phyloP scores from a whole-genome alignment of 257 asterid species.

The Nicotiana tomentosiformis region DNA sequence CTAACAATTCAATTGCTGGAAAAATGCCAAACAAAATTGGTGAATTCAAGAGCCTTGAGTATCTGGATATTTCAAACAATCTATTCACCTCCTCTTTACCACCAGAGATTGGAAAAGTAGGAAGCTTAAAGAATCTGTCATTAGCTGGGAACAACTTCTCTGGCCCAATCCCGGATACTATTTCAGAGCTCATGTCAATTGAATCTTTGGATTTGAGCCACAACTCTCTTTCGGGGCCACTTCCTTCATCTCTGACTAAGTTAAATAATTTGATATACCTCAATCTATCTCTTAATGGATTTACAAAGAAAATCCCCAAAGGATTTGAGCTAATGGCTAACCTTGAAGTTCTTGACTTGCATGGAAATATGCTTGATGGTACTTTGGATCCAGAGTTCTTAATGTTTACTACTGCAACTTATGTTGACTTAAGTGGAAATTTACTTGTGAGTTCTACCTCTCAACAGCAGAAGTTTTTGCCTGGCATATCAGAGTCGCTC shows the following conservation, averaged over 20 bases:
- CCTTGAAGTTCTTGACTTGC: slow-evolving; percentile 78
- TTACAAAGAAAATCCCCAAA: slow-evolving; percentile 62
- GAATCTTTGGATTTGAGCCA: slow-evolving; percentile 72
- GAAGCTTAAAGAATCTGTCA: slow-evolving; percentile 60
- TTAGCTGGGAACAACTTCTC: slow-evolving; percentile 84
- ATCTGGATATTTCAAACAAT: slow-evolving; percentile 73
- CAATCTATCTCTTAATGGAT: slow-evolving; percentile 63
- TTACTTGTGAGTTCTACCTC: slow-evolving; percentile 44
- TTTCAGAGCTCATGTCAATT: slow-evolving; percentile 57
- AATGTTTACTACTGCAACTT: slow-evolving; percentile 59
- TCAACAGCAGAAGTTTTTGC: slow-evolving; percentile 37
- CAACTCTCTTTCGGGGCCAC: slow-evolving; percentile 68
- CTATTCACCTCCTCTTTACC: slow-evolving; percentile 67
- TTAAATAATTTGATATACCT: slow-evolving; percentile 56
- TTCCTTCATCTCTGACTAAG: slow-evolving; percentile 58
- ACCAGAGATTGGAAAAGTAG: slow-evolving; percentile 51
- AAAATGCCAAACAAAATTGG: slow-evolving; percentile 46
- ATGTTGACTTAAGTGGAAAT: slow-evolving; percentile 84
- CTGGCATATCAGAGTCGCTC: slow-evolving; percentile 55
- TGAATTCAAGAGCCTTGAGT: slow-evolving; percentile 65
- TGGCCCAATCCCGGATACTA: slow-evolving; percentile 63
- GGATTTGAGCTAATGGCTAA: slow-evolving; percentile 77
- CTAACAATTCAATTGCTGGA: slow-evolving; percentile 79
- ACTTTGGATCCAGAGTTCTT: slow-evolving; percentile 58
- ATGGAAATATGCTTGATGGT: slow-evolving; percentile 85